Base-by-base conservation (phyloP, 768 basidiomycete species). In the Gymnopilus dilepis region DNA sequence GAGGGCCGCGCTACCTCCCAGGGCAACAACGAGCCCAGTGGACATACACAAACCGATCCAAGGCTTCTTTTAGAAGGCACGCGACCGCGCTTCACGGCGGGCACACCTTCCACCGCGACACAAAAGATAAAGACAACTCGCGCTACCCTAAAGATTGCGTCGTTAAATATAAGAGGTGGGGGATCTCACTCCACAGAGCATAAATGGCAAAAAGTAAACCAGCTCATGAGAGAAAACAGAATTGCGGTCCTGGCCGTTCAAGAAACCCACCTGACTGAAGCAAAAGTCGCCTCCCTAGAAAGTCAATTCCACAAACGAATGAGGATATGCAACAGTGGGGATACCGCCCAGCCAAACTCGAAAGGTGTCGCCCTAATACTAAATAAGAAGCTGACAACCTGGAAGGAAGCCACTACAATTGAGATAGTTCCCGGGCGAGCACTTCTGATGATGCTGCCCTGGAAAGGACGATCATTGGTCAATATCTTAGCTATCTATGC, bases 401-500 rank as follows among this genome's bases (percentile, higher is more conserved):
- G 64, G 38, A 50, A 61, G 0, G 64, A 67, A 21, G 50, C 56
- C 3, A 52, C 21, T 17, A 40, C 26, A 1, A 45, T 2, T 0
- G 21, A 59, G 6, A 56, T 79, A 21, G 51, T 76, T 0, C 73
- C 69, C 5, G 76, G 76, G 2, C 57, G 74, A 48, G 77, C 73
- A 1, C 7, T 69, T 12, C 33, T 34, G 33, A 19, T 69, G 0
- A 48, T 40, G 30, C 53, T 65, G 0, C 51, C 60, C 19, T 69
- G 70, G 70, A 62, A 73, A 15, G 31, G 64, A 0, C 47, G 58
- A 0, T 15, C 52, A 3, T 61, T 17, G n/a, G 13, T 80, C 0
- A 65, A 60, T 2, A 60, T 80, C 0, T 63, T 79, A 0, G 73
- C 65, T 6, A 52, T 80, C 0, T 80, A 81, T 48, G 74, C 77